Base-by-base conservation (phyloP, 768 basidiomycete species). In the Chalciporus piperatus region DNA sequence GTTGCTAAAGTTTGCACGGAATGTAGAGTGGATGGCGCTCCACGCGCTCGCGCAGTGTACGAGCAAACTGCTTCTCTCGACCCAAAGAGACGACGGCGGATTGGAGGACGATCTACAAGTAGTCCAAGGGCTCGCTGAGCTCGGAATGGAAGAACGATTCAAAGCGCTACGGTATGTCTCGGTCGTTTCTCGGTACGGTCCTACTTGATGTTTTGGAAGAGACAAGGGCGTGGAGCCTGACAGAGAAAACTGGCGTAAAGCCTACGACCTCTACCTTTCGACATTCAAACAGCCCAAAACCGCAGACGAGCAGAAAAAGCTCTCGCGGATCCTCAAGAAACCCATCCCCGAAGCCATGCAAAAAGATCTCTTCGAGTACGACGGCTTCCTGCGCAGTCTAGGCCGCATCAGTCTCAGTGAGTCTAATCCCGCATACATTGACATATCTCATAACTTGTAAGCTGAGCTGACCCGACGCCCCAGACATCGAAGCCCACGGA, bases 401-500 rank as follows among this genome's bases (percentile, higher is more conserved):
- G 88, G 90, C 3, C 78, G 84, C 40, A 91, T 90, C 82, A 88
- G 80, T 54, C 77, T 94, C 22, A 94, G 90, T 89, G 51, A 56
- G 85, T 77, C 19, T 54, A n/a, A 51, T 27, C 30, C 41, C 33
- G 7, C 19, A 19, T 17, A 13, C 41, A 54, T 50, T 17, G 12
- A 30, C 41, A 22, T 43, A 14, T 14, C 19, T 33, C 49, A 16
- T 37, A 13, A 11, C 51, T n/a, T 48, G 33, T 41, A 43, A 39
- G n/a, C 45, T 48, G 32, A 50, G 41, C 38, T 19, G 48, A 12
- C 13, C 12, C 52, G 37, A 33, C 27, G 7, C 37, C 10, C 7
- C 46, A 87, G 87, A 93, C 62, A 73, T 93, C 45, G 92, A 94
- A 70, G 81, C 86, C 2, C 89, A 93, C 48, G 92, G 91, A 3